phyloP scores from a whole-genome alignment of 2,329 filamentous ascomycete species.

The Aureobasidium sp. region DNA sequence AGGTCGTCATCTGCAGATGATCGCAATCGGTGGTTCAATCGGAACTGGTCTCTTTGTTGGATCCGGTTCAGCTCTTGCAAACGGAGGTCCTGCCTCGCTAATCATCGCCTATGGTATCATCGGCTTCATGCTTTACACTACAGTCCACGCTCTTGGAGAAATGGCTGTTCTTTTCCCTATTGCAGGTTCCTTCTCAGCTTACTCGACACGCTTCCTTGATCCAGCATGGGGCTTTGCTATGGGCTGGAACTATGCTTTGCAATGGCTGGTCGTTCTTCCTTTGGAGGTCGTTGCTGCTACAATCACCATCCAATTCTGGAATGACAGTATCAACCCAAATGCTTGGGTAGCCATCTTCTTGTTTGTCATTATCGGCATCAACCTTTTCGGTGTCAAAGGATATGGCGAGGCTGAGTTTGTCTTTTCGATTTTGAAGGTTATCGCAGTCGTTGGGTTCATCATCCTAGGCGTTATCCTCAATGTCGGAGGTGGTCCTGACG shows the following conservation, averaged over 20 bases:
- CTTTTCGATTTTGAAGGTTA: constrained; percentile 79
- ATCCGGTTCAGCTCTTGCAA: constrained; percentile 49
- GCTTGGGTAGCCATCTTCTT: constrained; percentile 83
- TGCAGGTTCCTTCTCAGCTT: constrained; percentile 84
- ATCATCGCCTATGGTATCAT: constrained; percentile 68
- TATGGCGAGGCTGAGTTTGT: constrained; percentile 88
- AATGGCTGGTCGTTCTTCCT: constrained; percentile 79
- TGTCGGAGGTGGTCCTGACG: constrained; percentile 63
- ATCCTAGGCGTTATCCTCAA: constrained; percentile 82
- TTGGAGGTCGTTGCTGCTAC: constrained; percentile 83
- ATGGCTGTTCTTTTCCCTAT: constrained; percentile 84
- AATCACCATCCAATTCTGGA: constrained; percentile 77
- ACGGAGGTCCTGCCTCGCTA: constrained; percentile 70
- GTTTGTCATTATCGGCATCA: constrained; percentile 67
- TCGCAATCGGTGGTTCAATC: constrained; percentile 90
- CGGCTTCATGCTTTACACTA: constrained; percentile 84
- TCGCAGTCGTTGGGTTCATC: constrained; percentile 82
- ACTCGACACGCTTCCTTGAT: constrained; percentile 85
- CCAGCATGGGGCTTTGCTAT: constrained; percentile 57
- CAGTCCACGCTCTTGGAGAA: constrained; percentile 85
- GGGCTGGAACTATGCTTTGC: constrained; percentile 63
- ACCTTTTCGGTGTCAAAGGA: constrained; percentile 79
- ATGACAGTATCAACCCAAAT: constrained; percentile 52
- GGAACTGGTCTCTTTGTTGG: constrained; percentile 72
- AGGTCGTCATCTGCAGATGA: constrained; percentile 89